Evolutionary conservation across 2,329 filamentous ascomycete species (phyloP), one percentile per base, ranked within the genome.

Genomic region (Coniochaeta hoffmannii): DNA sequence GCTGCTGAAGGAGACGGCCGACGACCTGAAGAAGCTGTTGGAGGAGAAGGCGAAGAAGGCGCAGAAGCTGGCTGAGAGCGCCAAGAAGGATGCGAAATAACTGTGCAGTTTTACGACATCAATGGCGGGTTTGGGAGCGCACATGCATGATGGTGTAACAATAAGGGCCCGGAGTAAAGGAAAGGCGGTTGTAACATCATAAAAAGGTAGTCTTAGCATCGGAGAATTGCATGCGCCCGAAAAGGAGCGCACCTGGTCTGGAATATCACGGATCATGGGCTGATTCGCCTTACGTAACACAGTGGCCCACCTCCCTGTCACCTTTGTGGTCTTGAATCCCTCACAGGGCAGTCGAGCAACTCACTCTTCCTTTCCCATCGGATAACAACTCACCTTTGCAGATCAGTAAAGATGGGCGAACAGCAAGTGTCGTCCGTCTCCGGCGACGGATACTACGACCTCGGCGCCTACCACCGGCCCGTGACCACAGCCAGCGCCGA

Each of bases 1-100:
- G 69, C 73, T 90, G 35, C 68, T 88, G 53, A 83, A 84, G 70
- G 85, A 88, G 66, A 86, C 87, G 0, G 74, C 88, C 51, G 77
- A 86, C 46, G 86, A 89, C 67, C 72, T 89, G 50, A 76, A 79
- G 66, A 75, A 85, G 68, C 77, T 89, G 30, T 72, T 89, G 41
- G 80, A 85, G 68, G 81, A 81, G 66, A 79, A 81, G 71, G 73
- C 74, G 0, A 66, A 77, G 50, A 75, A 81, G 69, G 78, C 81
- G 0, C 74, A 86, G 64, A 78, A 87, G 60, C 75, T 87, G 61
- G 71, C 72, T 3, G 73, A 84, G 1, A 77, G 81, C 62, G 80
- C 75, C 15, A 75, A 78, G 68, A 75, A 80, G 61, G 72, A 77
- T 2, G 49, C 49, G 11, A 51, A 51, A 32, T 51, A 22, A 50